Evolutionary conservation across 108 stramenopile species (phyloP).

Genomic region (Phaeodactylum tricornutum): DNA sequence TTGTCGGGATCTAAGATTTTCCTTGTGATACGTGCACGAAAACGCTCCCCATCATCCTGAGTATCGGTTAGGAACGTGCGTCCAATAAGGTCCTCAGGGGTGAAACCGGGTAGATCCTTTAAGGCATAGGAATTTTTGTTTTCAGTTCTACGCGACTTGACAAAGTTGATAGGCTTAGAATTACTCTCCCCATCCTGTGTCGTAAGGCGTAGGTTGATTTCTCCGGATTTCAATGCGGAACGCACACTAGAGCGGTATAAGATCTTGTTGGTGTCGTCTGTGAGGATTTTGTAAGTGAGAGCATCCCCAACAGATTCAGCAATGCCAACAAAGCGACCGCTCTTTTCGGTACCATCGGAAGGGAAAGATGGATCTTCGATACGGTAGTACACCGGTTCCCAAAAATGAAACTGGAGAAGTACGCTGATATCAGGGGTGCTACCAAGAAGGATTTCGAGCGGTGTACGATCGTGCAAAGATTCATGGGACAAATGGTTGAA

Average conservation of each 20-base stretch:
- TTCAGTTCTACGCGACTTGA: no score
- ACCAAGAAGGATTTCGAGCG: slow-evolving; percentile 1
- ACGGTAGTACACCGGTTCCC: slow-evolving; percentile 10
- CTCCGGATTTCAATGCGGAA: not conserved
- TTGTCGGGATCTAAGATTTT: no score
- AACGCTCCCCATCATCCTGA: no score
- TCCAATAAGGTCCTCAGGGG: no score
- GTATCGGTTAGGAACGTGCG: no score
- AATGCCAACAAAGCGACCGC: slow-evolving; percentile 18
- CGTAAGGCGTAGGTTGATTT: not conserved
- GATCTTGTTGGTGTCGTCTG: not conserved
- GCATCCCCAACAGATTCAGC: slow-evolving; percentile 20
- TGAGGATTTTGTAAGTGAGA: slow-evolving; percentile 16
- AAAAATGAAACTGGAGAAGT: slow-evolving; percentile 8
- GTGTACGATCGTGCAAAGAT: not conserved
- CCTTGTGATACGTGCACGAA: no score
- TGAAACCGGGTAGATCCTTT: no score
- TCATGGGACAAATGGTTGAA: slow-evolving; percentile 3
- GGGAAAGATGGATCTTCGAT: not conserved
- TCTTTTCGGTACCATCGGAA: not conserved
- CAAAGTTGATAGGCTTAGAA: no score
- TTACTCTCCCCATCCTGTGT: no score
- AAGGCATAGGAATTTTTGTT: no score
- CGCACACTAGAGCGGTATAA: slow-evolving; percentile 14
- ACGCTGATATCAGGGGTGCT: slow-evolving; percentile 14